These are phyloP conservation scores for Crucibulum laeve DNA, from an alignment of 768 basidiomycete genomes.

Conservation along the genomic window DNA sequence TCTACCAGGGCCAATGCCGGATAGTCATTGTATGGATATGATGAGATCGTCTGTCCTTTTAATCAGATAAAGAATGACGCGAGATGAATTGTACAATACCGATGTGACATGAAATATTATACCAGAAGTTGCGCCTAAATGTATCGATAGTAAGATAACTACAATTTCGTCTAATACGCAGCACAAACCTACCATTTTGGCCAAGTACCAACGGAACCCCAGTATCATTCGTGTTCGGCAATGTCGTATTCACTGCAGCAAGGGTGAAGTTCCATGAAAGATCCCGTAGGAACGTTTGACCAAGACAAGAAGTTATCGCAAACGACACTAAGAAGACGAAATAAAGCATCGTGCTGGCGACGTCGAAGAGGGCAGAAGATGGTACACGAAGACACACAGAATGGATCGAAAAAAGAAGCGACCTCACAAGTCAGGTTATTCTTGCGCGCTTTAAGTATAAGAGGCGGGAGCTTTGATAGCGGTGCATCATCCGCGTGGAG, in stretches of 20 bases:
- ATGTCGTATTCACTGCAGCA: constrained; percentile 36
- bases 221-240: constrained; percentile 36
- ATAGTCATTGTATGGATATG: constrained; percentile 47
- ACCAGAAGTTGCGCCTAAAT: constrained; percentile 30
- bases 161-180: not conserved
- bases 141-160: constrained; percentile 4
- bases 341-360: not conserved
- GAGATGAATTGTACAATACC: constrained; percentile 20
- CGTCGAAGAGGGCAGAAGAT: not conserved
- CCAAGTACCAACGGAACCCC: constrained; percentile 44
- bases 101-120: constrained; percentile 37
- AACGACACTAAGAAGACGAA: not conserved
- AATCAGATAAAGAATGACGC: not conserved
- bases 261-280: constrained; percentile 40
- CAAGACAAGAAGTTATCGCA: not conserved
- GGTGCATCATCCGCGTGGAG: too few relatives aligned
- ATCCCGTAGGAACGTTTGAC: constrained; percentile 2
- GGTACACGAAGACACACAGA: not conserved
- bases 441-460: too few relatives aligned
- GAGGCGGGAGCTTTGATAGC: too few relatives aligned
- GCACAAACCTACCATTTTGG: constrained; percentile 23
- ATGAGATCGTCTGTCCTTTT: constrained; percentile 35
- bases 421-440: too few relatives aligned
- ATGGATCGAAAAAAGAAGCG: constrained; percentile 1
- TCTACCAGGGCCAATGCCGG: constrained; percentile 33